Evolutionary conservation across 2,329 filamentous ascomycete species (phyloP).

Genomic region (Hyphodiscus sp.): DNA sequence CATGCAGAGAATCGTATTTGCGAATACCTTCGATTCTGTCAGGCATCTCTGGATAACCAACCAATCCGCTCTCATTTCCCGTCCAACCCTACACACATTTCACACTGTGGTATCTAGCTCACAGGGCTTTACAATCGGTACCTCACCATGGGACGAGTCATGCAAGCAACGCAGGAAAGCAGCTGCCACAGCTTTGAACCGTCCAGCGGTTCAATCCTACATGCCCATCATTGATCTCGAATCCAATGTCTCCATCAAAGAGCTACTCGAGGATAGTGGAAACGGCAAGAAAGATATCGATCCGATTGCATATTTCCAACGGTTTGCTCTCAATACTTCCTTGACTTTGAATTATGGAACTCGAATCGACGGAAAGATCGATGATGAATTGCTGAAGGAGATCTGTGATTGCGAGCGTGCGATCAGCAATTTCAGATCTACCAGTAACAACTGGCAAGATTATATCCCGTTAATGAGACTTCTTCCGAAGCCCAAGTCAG

Average conservation of each 20-base stretch:
- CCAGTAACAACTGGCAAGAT: slow-evolving; percentile 79
- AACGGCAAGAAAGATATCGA: slow-evolving; percentile 60
- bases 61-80: slow-evolving; percentile 57
- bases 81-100: slow-evolving; percentile 75
- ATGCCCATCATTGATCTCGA: slow-evolving; percentile 80
- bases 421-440: slow-evolving; percentile 69
- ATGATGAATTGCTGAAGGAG: slow-evolving; percentile 62
- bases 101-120: slow-evolving; percentile 71
- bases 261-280: slow-evolving; percentile 59
- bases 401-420: slow-evolving; percentile 70
- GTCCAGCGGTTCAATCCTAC: slow-evolving; percentile 69
- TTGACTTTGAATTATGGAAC: slow-evolving; percentile 75
- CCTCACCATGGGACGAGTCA: slow-evolving; percentile 77
- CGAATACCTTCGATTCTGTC: slow-evolving; percentile 68
- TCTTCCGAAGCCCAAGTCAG: slow-evolving; percentile 47
- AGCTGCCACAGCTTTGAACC: slow-evolving; percentile 70
- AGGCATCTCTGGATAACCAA: slow-evolving; percentile 69
- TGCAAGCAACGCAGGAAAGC: slow-evolving; percentile 73
- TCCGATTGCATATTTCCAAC: slow-evolving; percentile 66
- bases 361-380: slow-evolving; percentile 63
- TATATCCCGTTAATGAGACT: slow-evolving; percentile 72
- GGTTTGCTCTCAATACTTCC: slow-evolving; percentile 70
- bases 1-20: slow-evolving; percentile 53
- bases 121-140: slow-evolving; percentile 76
- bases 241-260: slow-evolving; percentile 63